Base-by-base conservation (phyloP, 208 protist genomes). In the Perkinsela sp. region DNA sequence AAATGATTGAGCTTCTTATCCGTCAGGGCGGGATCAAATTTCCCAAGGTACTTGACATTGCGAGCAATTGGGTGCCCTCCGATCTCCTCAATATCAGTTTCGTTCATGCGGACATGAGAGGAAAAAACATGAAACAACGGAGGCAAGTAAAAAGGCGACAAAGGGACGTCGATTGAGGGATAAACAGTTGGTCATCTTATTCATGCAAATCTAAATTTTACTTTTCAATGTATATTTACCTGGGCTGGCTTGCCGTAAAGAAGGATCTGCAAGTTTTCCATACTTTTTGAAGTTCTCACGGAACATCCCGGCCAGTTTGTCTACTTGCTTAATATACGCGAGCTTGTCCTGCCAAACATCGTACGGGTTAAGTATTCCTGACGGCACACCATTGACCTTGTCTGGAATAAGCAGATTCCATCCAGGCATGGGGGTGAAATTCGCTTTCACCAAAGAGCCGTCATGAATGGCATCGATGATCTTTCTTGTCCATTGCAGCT, bases 401-500 rank as follows among this genome's bases (percentile, higher is more conserved):
- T 57, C 89, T 66, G 92, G 92, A 74, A 94, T 86, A 29, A 80
- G 66, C 32, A 97, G 78, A 71, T 86, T 82, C 78, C 94, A 96
- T 28, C 88, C 77, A 16, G 78, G 79, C 74, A 90, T 81, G 73
- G 68, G 75, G 16, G 73, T 71, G 74, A 83, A 90, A 31, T 78
- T 66, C 29, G 76, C 75, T 68, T 83, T 73, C 57, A 77, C 84
- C 2, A 97, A 86, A 31, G 78, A 78, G 65, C 92, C 93, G 73
- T 86, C 75, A 81, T 96, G 88, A 78, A 96, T 96, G 29, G 90
- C 89, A 70, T 94, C 88, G 69, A 97, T 90, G 69, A 97, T 92
- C 30, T 86, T 81, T 70, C 93, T 84, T 30, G 91, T 95, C 76
- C 92, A 89, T 68, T 86, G 82, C 29, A 96, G 74, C 67, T 81